A percentile compares a stretch with the other conserved stretches of the same genome.
These are phyloP conservation scores for Leishmania aethiopica DNA, from an alignment of 208 protist genomes.

Conservation along the genomic window DNA sequence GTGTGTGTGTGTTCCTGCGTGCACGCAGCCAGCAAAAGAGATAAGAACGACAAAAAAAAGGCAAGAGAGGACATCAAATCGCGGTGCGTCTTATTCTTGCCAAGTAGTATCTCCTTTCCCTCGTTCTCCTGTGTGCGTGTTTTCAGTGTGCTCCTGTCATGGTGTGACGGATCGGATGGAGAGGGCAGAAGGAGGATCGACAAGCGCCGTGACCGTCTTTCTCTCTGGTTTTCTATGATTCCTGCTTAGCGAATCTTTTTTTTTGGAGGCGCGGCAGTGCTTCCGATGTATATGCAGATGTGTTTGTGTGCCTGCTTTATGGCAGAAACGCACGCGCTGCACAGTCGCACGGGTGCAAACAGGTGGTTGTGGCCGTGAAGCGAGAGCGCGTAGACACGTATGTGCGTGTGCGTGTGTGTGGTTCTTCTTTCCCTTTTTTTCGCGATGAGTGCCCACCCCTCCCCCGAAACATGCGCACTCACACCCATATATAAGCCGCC, in stretches of 20 bases:
- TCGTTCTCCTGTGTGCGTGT: neutral
- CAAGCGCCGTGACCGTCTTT: neutral
- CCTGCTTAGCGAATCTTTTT: no score
- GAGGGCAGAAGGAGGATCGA: neutral
- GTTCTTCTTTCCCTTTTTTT: neutral
- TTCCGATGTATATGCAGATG: neutral
- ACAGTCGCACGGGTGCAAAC: neutral
- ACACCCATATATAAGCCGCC: no score
- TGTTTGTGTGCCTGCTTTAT: neutral
- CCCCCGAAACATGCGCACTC: neutral
- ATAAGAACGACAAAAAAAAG: neutral
- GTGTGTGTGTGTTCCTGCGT: no score
- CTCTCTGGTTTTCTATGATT: neutral
- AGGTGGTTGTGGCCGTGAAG: neutral
- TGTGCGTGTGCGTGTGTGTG: no score
- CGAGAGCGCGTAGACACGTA: neutral
- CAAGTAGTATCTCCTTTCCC: no score
- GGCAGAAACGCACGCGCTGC: neutral
- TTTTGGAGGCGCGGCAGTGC: neutral
- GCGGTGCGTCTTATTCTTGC: no score
- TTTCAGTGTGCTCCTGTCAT: neutral
- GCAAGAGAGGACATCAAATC: neutral
- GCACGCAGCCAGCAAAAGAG: neutral
- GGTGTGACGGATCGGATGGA: neutral
- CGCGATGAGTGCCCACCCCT: neutral